A percentile compares a stretch with the other conserved stretches of the same genome.
Evolutionary conservation across 441 rosid species (phyloP).

Genomic region (Gossypium davidsonii): DNA sequence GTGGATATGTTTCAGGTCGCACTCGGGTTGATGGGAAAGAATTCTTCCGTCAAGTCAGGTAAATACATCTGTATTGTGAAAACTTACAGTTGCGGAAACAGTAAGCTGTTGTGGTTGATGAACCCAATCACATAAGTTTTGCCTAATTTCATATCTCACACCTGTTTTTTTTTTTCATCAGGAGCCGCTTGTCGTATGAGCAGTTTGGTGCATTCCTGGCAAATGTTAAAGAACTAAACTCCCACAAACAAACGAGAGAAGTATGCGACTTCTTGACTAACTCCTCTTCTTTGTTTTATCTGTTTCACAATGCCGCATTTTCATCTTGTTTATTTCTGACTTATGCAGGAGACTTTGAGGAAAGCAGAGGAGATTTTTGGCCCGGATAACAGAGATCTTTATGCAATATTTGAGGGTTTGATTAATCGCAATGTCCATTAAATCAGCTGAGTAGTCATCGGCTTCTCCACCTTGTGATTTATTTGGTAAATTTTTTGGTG

Average conservation of each 20-base stretch:
- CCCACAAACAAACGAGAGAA: constrained; percentile 84
- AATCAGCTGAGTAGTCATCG: constrained; percentile 12
- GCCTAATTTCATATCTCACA: constrained; percentile 5
- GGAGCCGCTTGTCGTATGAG: constrained; percentile 81
- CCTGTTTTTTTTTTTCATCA: constrained; percentile 25
- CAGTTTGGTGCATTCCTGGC: constrained; percentile 88
- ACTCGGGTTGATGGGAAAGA: constrained; percentile 87
- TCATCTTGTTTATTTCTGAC: background rate
- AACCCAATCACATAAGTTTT: background rate
- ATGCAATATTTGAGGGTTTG: constrained; percentile 62
- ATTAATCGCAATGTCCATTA: constrained; percentile 63
- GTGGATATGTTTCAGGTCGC: constrained; percentile 45
- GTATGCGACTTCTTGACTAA: constrained; percentile 23
- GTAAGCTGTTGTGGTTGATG: background rate
- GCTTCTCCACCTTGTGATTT: constrained; percentile 9
- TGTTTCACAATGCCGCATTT: constrained; percentile 2
- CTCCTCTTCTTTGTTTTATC: background rate
- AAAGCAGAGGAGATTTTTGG: constrained; percentile 85
- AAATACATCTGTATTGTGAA: constrained; percentile 9
- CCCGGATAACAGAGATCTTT: constrained; percentile 72
- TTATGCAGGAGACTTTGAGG: constrained; percentile 63
- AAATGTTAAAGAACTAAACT: constrained; percentile 83
- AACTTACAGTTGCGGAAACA: background rate
- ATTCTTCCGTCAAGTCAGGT: constrained; percentile 96
- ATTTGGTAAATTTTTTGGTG: constrained; percentile 12